Evolutionary conservation across 257 asterid genomes (phyloP), one percentile per base, ranked within the genome.

Genomic region (Paraleonurus japonicus): DNA sequence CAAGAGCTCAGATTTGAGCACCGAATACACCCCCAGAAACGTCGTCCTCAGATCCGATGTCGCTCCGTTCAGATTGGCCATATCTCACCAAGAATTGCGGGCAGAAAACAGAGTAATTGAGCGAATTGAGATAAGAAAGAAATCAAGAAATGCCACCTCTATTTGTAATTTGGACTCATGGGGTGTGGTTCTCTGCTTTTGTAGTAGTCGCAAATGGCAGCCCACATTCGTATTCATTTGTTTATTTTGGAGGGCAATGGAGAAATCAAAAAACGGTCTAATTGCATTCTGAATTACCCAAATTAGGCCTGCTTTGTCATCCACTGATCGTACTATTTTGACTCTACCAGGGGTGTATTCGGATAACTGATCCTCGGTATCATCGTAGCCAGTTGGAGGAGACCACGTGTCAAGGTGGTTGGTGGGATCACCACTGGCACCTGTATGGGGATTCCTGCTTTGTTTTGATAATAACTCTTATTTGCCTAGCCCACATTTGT

Each of bases 1-100:
- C 75, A 92, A 82, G 5, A 92, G 81, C 82, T 89, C 98, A 10
- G 96, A 88, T 88, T 92, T 92, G 33, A 92, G 88, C 20, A 77
- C 81, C 2, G 85, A 71, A 70, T 92, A 92, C 20, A 89, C 96
- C 17, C 50, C 85, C 48, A 86, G 65, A 73, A 92, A 92, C 12
- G 81, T 77, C 17, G 83, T 5, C 65, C 75, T 89, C 73, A 83
- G 89, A 69, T 85, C 85, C 77, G 84, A 5, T 51, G 76, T 30
- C 61, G 71, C 4, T 22, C 81, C 89, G 66, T 84, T 81, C 67
- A 61, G 72, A 74, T 81, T 76, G 69, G 84, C 81, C 88, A 84
- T 84, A 15, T 32, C 73, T 69, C 47, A 19, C 58, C 64, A 32
- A n/a, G 37, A 61, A 27, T 0, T 3, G 9, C 1, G 17, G 45